Evolutionary conservation across 1,284 basidiomycete species (phyloP).

Genomic region (Cryptococcus sp.): DNA sequence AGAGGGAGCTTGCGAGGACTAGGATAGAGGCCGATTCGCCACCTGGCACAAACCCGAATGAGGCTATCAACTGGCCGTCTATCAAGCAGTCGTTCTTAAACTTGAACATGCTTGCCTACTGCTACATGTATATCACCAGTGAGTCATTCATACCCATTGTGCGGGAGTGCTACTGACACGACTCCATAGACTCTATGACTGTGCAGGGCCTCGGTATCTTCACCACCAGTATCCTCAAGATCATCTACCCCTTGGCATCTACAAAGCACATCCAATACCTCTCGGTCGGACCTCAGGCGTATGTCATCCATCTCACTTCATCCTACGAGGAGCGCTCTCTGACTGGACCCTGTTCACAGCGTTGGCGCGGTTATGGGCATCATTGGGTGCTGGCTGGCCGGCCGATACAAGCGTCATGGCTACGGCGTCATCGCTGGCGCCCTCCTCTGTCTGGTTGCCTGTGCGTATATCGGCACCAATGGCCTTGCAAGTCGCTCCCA

Average conservation of each 20-base stretch:
- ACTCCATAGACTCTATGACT: constrained; percentile 11
- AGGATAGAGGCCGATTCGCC: constrained; percentile 30
- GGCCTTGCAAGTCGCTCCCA: too few species aligned
- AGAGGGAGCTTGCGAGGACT: constrained; percentile 25
- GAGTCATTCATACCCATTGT: not conserved
- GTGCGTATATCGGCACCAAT: too few species aligned
- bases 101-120: constrained; percentile 17
- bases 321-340: not conserved
- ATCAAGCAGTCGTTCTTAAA: constrained; percentile 18
- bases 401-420: constrained; percentile 16
- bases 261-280: constrained; percentile 26
- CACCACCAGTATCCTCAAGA: constrained; percentile 28
- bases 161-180: not conserved
- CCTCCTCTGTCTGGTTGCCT: constrained; percentile 10
- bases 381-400: constrained; percentile 17
- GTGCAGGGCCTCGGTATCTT: constrained; percentile 33
- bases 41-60: constrained; percentile 21
- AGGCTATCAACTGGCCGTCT: constrained; percentile 16
- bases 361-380: constrained; percentile 20
- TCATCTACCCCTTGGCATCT: constrained; percentile 28
- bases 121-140: constrained; percentile 23
- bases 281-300: constrained; percentile 20
- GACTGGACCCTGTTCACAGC: not conserved
- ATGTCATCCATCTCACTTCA: not conserved
- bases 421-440: constrained; percentile 19